Base-by-base conservation (phyloP, 441 rosid genomes). In the Euphorbia schlechtendalii region DNA sequence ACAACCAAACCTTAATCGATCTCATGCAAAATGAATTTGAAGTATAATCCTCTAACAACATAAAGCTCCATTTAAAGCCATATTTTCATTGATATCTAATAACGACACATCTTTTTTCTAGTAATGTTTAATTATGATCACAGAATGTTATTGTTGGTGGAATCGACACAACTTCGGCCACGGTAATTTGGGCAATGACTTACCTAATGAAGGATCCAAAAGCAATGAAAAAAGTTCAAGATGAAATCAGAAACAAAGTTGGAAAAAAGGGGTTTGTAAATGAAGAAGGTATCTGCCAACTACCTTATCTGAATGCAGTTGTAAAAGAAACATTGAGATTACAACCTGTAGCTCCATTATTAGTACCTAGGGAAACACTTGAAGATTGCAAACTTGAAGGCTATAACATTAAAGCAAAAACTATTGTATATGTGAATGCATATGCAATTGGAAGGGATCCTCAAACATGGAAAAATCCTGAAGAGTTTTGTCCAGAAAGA, bases 321-420 rank as follows among this genome's bases (percentile, higher is more conserved):
- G n/a, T n/a, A n/a, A n/a, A n/a, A n/a, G n/a, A n/a, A n/a, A n/a
- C n/a, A n/a, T n/a, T n/a, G n/a, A 70, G 82, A 56, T 13, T 71
- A 41, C 65, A 75, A 49, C 79, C 75, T 0, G 21, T 64, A 11
- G 64, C 0, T 54, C 80, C 78, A 10, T 28, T 79, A 15, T 51
- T 76, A 24, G 0, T 71, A 9, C 74, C 74, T 15, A 65, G 73
- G 43, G 77, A 65, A 59, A 40, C 71, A 18, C 60, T 38, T 1
- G 57, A 49, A 34, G 8, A 49, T 8, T 71, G 75, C 70, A 60
- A 10, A 1, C 22, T 71, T 27, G 34, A 48, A 15, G 68, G 71
- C 1, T 68, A 71, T n/a, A 56, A 64, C 15, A 52, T 71, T 15
- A 30, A 64, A 17, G 61, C 73, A 5, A 65, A 57, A 49, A 68